phyloP scores from a whole-genome alignment of 305 asterid genomes.

The Lippia alba region DNA sequence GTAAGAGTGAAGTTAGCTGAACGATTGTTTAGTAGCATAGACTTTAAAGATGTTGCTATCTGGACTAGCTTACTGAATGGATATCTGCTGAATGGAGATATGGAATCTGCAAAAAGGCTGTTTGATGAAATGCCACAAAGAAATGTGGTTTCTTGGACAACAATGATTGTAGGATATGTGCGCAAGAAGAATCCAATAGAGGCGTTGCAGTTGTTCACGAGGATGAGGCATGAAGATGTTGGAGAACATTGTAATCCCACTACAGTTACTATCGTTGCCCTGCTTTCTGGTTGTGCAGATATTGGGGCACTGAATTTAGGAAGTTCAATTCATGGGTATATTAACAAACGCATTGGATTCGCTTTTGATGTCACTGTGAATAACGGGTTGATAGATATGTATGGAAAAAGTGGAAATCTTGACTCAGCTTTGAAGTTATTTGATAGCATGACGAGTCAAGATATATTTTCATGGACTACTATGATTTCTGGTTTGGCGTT shows the following conservation, averaged over 20 bases:
- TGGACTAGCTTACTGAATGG: conserved; percentile 86
- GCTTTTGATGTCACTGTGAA: conserved; percentile 53
- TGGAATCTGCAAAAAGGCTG: conserved; percentile 52
- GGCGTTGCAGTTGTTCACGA: conserved; percentile 58
- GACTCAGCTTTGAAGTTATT: conserved; percentile 59
- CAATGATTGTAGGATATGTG: conserved; percentile 78
- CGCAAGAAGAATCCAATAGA: conserved; percentile 58
- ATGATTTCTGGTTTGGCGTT: conserved; percentile 75
- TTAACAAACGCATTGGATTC: conserved; percentile 57
- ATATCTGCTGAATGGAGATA: conserved; percentile 50
- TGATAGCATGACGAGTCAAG: conserved; percentile 52
- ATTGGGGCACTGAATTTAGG: conserved; percentile 80
- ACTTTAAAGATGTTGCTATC: conserved; percentile 62
- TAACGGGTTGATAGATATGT: conserved; percentile 81
- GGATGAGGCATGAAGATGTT: conserved; percentile 58
- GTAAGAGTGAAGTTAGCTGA: conserved; percentile 50
- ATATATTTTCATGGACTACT: conserved; percentile 75
- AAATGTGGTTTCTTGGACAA: conserved; percentile 83
- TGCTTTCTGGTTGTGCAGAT: conserved; percentile 89
- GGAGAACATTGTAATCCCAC: conserved; percentile 52
- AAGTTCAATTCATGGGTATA: conserved; percentile 62
- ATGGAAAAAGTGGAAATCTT: conserved; percentile 69
- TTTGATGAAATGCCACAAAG: conserved; percentile 68
- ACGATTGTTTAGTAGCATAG: conserved; percentile 49
- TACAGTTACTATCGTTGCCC: conserved; percentile 66